Percentiles rank a stretch among this genome's conserved stretches.
phyloP scores from a whole-genome alignment of 1,284 basidiomycete species.

The Thecaphora thlaspeos region DNA sequence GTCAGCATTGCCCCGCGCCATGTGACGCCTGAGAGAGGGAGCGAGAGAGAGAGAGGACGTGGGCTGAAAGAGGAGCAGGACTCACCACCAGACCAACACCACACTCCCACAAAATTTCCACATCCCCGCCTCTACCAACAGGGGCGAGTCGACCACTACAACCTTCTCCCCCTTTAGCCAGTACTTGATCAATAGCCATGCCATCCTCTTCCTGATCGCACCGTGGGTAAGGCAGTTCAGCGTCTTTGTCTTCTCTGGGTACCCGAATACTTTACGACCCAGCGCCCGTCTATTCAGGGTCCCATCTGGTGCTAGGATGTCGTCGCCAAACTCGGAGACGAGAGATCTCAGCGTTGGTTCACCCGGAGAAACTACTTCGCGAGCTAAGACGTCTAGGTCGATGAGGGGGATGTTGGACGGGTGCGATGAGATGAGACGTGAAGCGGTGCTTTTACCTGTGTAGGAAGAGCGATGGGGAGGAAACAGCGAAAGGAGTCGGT shows the following conservation, averaged over 20 bases:
- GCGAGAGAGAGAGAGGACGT: too few relatives aligned
- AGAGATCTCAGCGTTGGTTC: conserved; percentile 73
- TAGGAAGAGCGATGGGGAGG: not conserved
- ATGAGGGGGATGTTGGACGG: conserved; percentile 72
- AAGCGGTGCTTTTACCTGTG: conserved; percentile 79
- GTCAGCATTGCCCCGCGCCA: too few relatives aligned
- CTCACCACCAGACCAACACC: conserved; percentile 84
- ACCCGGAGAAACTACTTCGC: conserved; percentile 82
- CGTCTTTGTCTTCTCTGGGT: conserved; percentile 67
- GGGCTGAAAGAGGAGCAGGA: conserved; percentile 9
- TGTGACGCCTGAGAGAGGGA: too few relatives aligned
- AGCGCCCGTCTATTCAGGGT: conserved; percentile 78
- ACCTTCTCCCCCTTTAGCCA: conserved; percentile 78
- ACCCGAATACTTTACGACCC: conserved; percentile 75
- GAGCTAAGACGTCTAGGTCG: conserved; percentile 88
- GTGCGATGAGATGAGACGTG: conserved; percentile 67
- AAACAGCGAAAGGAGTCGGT: too few relatives aligned
- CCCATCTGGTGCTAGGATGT: conserved; percentile 69
- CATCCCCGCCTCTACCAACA: conserved; percentile 84
- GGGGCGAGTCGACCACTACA: conserved; percentile 87
- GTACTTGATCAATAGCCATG: conserved; percentile 67
- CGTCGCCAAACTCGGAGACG: conserved; percentile 70
- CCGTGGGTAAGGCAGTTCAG: conserved; percentile 88
- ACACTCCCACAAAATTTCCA: conserved; percentile 82
- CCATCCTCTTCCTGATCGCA: conserved; percentile 75